Base-by-base conservation (phyloP, 345 rosid genomes). In the Eucalyptus grandis region DNA sequence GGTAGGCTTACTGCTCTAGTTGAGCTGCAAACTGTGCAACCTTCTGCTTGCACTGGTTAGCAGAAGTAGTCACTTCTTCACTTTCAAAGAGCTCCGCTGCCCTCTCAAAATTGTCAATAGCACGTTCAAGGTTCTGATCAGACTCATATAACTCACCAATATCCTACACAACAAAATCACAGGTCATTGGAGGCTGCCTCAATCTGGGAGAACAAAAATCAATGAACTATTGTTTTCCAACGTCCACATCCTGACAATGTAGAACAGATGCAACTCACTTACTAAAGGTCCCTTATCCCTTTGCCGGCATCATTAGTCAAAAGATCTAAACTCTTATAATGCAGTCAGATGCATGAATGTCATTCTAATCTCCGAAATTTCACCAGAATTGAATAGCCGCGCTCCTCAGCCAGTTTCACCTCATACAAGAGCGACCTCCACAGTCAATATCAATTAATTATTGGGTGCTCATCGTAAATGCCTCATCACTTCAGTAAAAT, bases 31-130 rank as follows among this genome's bases (percentile, higher is more conserved):
- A 98, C 90, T 97, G 98, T 34, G 99, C 99, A 90, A 98, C 99
- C 94, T 98, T 98, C 90, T 94, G 99, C 93, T 93, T 98, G 96
- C 99, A 97, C 90, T 98, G 99, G 91, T 98, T 98, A 90, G 99
- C 99, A 92, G 99, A 92, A 90, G 98, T 95, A 49, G 96, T 95
- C 87, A 95, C 96, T 89, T 98, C 99, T 94, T 97, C 98, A 92
- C 93, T 93, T 91, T 95, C 96, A 90, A 94, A 95, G 72, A 95
- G 94, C 58, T 97, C 99, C 90, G 98, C 97, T 60, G 99, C 96
- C 90, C 90, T 95, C 90, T 97, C 98, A 91, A 91, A 97, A 92
- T 92, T 95, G 54, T 87, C 92, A 90, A 95, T 93, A 89, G 98
- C 95, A 91, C 93, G 94, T 83, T 94, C 95, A 44, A 93, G 83